Percentiles rank a stretch among this genome's conserved stretches.
These are phyloP conservation scores for Barnettozyma siamensis DNA, from an alignment of 805 yeast species.

Conservation along the genomic window DNA sequence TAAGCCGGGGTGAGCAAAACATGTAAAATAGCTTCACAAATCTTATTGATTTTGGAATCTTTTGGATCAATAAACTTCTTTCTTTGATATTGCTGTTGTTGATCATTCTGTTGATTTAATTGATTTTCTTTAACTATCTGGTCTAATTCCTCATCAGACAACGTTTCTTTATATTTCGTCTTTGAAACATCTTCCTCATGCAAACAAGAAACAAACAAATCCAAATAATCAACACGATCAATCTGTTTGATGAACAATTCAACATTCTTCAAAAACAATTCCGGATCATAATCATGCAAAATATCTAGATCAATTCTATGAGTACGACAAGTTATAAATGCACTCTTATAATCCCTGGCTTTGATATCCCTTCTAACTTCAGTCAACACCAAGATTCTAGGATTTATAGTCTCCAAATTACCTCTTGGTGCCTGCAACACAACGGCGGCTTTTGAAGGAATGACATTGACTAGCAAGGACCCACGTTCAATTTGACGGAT, in stretches of 20 bases:
- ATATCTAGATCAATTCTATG: constrained; percentile 91
- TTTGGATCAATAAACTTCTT: constrained; percentile 33
- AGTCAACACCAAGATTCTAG: constrained; percentile 84
- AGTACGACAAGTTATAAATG: constrained; percentile 78
- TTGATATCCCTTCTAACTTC: constrained; percentile 72
- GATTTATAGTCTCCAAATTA: constrained; percentile 87
- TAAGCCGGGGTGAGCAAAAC: constrained; percentile 48
- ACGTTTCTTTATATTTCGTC: constrained; percentile 79
- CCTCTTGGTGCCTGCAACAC: constrained; percentile 95
- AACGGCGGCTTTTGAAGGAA: constrained; percentile 79
- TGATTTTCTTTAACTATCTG: constrained; percentile 26
- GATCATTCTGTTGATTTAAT: constrained; percentile 27
- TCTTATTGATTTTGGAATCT: constrained; percentile 61
- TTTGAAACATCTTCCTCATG: constrained; percentile 79
- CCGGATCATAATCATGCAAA: constrained; percentile 81
- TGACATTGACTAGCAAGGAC: constrained; percentile 70
- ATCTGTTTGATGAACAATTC: constrained; percentile 67
- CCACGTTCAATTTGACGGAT: constrained; percentile 88
- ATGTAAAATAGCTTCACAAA: constrained; percentile 65
- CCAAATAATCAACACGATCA: constrained; percentile 68
- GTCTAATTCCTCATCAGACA: constrained; percentile 26
- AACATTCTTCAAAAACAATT: constrained; percentile 55
- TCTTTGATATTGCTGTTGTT: constrained; percentile 25
- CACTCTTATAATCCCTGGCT: constrained; percentile 53
- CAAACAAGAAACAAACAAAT: constrained; percentile 79